Evolutionary conservation across 306 rosid species (phyloP).

Genomic region (Trichosanthes cucumerina): DNA sequence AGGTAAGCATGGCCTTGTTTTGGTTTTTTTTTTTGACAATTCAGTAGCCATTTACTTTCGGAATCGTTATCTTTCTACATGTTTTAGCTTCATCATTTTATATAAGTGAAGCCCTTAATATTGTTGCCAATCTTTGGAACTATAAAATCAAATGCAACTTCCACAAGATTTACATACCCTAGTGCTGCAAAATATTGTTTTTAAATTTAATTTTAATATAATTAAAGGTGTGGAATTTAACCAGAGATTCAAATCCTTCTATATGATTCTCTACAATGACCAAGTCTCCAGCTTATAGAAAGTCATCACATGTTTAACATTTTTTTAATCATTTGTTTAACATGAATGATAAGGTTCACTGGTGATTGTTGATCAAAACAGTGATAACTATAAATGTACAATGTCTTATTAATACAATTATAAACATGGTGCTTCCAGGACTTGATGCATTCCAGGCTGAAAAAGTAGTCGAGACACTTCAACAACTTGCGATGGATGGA

Average conservation of each 20-base stretch:
- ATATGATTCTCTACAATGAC: neutral
- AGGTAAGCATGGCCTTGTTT: constrained; percentile 32
- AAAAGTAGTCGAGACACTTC: constrained; percentile 85
- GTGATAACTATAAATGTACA: neutral
- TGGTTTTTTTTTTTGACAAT: neutral
- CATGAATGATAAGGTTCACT: neutral
- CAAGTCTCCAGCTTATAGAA: neutral
- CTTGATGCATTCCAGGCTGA: constrained; percentile 98
- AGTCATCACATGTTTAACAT: neutral
- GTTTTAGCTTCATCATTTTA: neutral
- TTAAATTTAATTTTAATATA: neutral
- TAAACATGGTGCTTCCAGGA: constrained; percentile 37
- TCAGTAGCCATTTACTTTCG: neutral
- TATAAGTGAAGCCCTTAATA: neutral
- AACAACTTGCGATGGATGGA: constrained; percentile 78
- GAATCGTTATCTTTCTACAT: neutral
- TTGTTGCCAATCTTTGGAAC: neutral
- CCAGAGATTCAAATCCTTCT: neutral
- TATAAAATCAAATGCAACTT: neutral
- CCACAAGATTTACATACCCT: neutral
- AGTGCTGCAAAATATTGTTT: neutral
- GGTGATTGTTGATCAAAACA: neutral
- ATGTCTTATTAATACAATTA: neutral
- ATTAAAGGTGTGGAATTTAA: neutral
- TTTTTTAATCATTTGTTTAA: neutral